Evolutionary conservation across 2,329 filamentous ascomycete genomes (phyloP).

Genomic region (Hypoxylon sp.): DNA sequence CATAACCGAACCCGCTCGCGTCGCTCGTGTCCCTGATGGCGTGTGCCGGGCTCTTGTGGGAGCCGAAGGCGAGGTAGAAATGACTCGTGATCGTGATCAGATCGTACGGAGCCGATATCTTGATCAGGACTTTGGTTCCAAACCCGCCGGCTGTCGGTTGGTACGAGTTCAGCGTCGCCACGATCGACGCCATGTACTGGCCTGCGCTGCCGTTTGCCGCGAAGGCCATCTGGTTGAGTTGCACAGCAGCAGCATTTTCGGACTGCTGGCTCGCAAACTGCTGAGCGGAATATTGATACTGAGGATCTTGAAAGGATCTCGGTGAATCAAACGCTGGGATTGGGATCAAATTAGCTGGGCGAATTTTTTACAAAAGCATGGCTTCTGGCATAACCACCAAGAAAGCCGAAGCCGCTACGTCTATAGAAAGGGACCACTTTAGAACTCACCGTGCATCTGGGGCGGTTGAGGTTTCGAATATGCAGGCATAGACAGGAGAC

Average conservation of each 20-base stretch:
- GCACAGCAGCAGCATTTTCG: conserved; percentile 63
- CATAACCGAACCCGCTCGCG: conserved; percentile 74
- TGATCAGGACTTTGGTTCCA: conserved; percentile 78
- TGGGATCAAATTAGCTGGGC: conserved; percentile 46
- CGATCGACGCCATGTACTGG: conserved; percentile 73
- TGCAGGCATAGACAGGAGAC: conserved; percentile 81
- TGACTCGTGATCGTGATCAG: conserved; percentile 69
- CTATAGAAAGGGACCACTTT: not conserved
- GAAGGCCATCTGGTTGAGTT: conserved; percentile 69
- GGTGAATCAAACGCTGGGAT: conserved; percentile 69
- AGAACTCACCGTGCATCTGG: conserved; percentile 82
- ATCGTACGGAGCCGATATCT: conserved; percentile 81
- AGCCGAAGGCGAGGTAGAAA: conserved; percentile 81
- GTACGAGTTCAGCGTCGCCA: conserved; percentile 75
- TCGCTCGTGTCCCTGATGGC: conserved; percentile 72
- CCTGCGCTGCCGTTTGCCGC: conserved; percentile 72
- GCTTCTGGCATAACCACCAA: not conserved
- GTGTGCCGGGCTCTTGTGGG: conserved; percentile 76
- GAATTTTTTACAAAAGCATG: conserved; percentile 5
- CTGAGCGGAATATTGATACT: conserved; percentile 65
- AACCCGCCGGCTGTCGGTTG: conserved; percentile 75
- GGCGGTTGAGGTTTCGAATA: conserved; percentile 81
- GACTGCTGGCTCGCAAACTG: conserved; percentile 61
- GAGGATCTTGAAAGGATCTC: conserved; percentile 70
- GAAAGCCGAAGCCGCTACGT: not conserved